These are phyloP conservation scores for Metschnikowia drakensbergensis DNA, from an alignment of 805 yeast genomes.

Conservation along the genomic window DNA sequence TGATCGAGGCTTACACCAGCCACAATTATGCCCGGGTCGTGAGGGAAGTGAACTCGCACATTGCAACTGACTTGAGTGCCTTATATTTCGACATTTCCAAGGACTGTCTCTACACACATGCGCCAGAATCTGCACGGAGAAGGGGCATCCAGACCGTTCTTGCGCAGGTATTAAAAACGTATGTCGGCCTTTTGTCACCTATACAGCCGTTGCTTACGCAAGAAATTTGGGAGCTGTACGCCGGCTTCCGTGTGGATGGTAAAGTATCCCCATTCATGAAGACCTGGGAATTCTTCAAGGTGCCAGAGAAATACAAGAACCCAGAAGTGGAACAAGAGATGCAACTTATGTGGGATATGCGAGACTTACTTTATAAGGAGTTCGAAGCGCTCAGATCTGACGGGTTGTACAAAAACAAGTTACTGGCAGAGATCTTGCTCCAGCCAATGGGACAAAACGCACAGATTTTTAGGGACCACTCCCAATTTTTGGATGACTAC, in stretches of 20 bases:
- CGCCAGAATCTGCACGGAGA: conserved; percentile 44
- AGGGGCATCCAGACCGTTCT: conserved; percentile 66
- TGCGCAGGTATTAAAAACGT: conserved; percentile 52
- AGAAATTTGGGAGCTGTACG: conserved; percentile 73
- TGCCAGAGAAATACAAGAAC: conserved; percentile 34
- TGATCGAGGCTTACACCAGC: conserved; percentile 44
- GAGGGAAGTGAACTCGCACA: conserved; percentile 62
- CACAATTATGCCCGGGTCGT: conserved; percentile 70
- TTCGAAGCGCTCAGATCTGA: conserved; percentile 55
- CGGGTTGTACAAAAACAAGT: conserved; percentile 52
- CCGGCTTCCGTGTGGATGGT: conserved; percentile 9
- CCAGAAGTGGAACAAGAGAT: conserved; percentile 42
- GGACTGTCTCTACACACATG: conserved; percentile 79
- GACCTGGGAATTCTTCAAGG: conserved; percentile 21
- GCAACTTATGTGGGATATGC: conserved; percentile 41
- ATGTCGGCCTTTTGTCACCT: conserved; percentile 71
- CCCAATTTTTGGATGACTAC: conserved; percentile 35
- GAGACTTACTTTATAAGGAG: conserved; percentile 46
- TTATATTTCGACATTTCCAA: conserved; percentile 83
- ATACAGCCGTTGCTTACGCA: conserved; percentile 80
- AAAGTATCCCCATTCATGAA: conserved; percentile 16
- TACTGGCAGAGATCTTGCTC: conserved; percentile 50
- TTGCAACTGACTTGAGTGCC: conserved; percentile 74
- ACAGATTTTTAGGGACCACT: conserved; percentile 21
- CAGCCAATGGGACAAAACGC: conserved; percentile 10